Conservation (phyloP, 2,329 filamentous ascomycete species). For the Didymosphaeria variabile region DNA sequence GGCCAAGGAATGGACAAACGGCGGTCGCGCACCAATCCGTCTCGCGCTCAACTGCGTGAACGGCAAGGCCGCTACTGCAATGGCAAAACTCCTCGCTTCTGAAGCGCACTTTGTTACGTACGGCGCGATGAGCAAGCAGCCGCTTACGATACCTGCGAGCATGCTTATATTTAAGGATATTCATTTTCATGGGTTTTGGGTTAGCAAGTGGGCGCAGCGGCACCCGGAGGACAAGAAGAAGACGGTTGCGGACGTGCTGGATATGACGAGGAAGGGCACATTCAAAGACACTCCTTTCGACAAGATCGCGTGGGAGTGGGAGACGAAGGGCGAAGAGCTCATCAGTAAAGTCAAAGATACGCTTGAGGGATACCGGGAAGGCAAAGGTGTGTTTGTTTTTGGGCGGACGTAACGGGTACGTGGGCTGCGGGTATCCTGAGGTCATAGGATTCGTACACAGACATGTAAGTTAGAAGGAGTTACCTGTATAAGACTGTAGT, state of each 20-base stretch:
- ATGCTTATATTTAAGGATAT: constrained; percentile 94
- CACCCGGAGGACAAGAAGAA: constrained; percentile 76
- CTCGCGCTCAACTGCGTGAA: constrained; percentile 94
- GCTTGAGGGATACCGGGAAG: constrained; percentile 81
- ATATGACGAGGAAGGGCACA: constrained; percentile 75
- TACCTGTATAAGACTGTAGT: too few relatives aligned
- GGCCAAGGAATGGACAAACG: constrained; percentile 72
- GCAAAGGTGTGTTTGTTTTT: constrained; percentile 92
- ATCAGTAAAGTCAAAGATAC: constrained; percentile 82
- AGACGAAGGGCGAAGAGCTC: constrained; percentile 75
- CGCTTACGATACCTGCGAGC: constrained; percentile 80
- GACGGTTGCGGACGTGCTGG: constrained; percentile 86
- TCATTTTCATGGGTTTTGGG: constrained; percentile 91
- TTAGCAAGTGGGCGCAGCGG: constrained; percentile 84
- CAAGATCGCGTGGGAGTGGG: constrained; percentile 82
- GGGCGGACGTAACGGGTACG: constrained; percentile 49
- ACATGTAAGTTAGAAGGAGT: constrained; percentile 1
- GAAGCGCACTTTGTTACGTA: constrained; percentile 87
- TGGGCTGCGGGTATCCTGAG: neutral
- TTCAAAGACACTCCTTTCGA: constrained; percentile 88
- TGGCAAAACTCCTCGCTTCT: constrained; percentile 75
- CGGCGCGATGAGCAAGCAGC: constrained; percentile 92
- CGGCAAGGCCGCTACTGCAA: constrained; percentile 79
- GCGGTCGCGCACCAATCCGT: constrained; percentile 74
- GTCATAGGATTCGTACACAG: neutral